These are phyloP conservation scores for Rubroboletus pulcherrimus DNA, from an alignment of 768 basidiomycete species.

Conservation along the genomic window DNA sequence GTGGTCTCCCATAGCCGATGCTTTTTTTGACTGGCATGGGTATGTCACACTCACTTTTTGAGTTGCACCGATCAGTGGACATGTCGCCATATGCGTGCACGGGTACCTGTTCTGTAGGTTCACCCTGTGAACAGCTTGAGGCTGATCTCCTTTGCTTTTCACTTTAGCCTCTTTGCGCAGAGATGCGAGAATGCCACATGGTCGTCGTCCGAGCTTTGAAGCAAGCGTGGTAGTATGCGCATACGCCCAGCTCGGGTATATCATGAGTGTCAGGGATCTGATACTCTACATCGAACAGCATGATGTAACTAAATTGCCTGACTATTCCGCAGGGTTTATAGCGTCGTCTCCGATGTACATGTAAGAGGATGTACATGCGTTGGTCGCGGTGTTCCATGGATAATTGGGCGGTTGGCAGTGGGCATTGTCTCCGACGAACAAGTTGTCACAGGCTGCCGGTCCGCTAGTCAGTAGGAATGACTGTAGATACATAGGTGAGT, in stretches of 20 bases:
- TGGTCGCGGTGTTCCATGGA: neutral
- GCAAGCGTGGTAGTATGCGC: neutral
- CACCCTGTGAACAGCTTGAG: neutral
- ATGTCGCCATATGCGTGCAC: neutral
- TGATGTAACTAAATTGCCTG: neutral
- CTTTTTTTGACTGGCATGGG: too few species aligned
- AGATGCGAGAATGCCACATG: neutral
- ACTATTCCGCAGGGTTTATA: too few species aligned
- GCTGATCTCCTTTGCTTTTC: neutral
- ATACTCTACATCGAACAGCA: neutral
- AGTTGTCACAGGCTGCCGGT: neutral
- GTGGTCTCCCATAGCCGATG: neutral
- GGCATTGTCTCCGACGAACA: neutral
- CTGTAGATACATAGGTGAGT: neutral
- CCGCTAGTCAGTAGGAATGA: neutral
- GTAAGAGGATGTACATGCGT: neutral
- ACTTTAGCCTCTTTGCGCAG: neutral
- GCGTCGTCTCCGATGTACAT: neutral
- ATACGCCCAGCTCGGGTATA: neutral
- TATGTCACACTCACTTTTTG: neutral
- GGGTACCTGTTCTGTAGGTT: neutral
- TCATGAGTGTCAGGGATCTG: neutral
- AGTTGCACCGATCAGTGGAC: neutral
- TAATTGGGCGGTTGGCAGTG: too few species aligned
- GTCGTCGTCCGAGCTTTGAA: neutral